Conservation (phyloP, 2,329 filamentous ascomycete genomes). For the Nothomitra cinnamomea region DNA sequence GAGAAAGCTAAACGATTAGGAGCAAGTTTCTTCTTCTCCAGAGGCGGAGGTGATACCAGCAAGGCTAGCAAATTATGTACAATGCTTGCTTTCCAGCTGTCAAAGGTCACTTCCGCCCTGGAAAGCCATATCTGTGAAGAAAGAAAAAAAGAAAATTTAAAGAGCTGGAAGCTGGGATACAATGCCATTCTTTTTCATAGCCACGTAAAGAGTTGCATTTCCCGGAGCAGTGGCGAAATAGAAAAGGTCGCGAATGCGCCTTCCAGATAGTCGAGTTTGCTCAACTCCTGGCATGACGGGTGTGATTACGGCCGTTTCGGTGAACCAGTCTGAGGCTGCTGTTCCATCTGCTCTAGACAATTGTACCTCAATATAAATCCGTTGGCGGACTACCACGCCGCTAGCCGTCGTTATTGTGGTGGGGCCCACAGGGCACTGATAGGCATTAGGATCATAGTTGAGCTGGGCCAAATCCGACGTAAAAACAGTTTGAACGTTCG, state of each 20-base stretch:
- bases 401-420: not conserved
- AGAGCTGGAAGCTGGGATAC: not conserved
- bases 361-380: too few species aligned
- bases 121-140: not conserved
- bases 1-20: not conserved
- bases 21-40: too few species aligned
- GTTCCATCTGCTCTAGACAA: too few species aligned
- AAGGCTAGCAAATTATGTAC: not conserved
- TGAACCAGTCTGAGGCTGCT: too few species aligned
- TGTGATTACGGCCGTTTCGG: not conserved
- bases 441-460: not conserved
- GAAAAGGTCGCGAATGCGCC: not conserved
- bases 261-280: constrained; percentile 1
- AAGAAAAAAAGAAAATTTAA: not conserved
- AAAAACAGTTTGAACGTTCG: constrained; percentile 2
- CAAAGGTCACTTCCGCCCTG: not conserved
- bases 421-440: not conserved
- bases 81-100: not conserved
- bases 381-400: not conserved
- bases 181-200: constrained; percentile 1
- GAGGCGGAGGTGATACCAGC: not conserved
- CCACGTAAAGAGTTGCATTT: constrained; percentile 1
- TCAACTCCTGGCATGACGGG: too few species aligned
- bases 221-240: constrained; percentile 1
- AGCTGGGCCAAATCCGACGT: not conserved